Percentiles rank a stretch among this genome's conserved stretches.
Conservation (phyloP, 106 monocot species). For the Acorus calamus region DNA sequence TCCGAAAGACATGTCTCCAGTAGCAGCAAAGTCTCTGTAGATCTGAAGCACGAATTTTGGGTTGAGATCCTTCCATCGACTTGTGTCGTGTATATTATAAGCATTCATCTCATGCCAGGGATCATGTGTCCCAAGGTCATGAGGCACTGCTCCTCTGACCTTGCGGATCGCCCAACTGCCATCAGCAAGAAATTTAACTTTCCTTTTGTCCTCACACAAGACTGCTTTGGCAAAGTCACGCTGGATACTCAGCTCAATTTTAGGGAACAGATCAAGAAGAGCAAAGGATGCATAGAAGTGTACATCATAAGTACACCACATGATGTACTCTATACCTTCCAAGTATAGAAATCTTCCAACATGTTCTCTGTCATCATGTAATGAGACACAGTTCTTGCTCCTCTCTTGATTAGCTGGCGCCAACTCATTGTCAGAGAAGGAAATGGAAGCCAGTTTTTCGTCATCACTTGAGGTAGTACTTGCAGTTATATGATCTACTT, state of each 20-base stretch:
- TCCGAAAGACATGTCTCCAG: constrained; percentile 79
- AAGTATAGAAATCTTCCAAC: constrained; percentile 88
- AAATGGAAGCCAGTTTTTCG: constrained; percentile 6
- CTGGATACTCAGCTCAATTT: constrained; percentile 85
- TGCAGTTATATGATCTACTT: constrained; percentile 10
- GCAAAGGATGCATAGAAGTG: constrained; percentile 99
- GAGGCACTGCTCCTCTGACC: constrained; percentile 90
- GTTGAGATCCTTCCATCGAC: constrained; percentile 97
- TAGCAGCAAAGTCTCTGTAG: constrained; percentile 94
- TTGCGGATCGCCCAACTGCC: constrained; percentile 83
- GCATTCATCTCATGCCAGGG: constrained; percentile 99
- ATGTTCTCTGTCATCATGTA: constrained; percentile 29
- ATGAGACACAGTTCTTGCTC: not conserved
- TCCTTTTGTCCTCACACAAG: constrained; percentile 63
- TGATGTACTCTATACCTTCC: constrained; percentile 94
- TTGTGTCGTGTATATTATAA: constrained; percentile 94
- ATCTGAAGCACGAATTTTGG: constrained; percentile 98
- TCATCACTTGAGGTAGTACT: constrained; percentile 16
- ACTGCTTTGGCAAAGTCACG: constrained; percentile 89
- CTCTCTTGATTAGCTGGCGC: not conserved
- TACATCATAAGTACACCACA: constrained; percentile 99
- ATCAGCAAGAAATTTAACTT: constrained; percentile 81
- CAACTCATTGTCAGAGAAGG: constrained; percentile 5
- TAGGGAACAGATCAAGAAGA: constrained; percentile 85
- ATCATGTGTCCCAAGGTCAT: constrained; percentile 93